Conservation (phyloP, 345 rosid species). For the Ricinus communis region DNA sequence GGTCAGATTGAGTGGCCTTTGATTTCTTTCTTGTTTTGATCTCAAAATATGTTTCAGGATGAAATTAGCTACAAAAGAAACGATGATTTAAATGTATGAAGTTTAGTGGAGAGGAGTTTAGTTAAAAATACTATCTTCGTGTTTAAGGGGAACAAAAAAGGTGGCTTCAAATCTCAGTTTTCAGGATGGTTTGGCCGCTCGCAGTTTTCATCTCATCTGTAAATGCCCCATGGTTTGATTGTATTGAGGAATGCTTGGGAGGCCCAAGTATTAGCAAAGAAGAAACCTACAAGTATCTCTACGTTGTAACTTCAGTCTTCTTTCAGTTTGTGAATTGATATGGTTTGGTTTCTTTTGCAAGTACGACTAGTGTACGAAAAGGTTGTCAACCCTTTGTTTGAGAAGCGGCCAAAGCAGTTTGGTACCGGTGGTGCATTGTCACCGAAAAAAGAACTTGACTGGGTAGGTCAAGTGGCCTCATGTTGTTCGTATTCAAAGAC, state of each 20-base stretch:
- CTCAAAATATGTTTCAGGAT: not conserved
- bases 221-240: not conserved
- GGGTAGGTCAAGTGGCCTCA: slow-evolving; percentile 78
- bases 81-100: not conserved
- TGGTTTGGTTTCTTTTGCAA: not conserved
- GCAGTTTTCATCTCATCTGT: not conserved
- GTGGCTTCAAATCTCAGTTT: not conserved
- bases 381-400: slow-evolving; percentile 67
- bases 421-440: slow-evolving; percentile 89
- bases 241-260: not conserved
- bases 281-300: slow-evolving; percentile 20
- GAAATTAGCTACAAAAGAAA: not conserved
- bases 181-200: not conserved
- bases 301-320: not conserved
- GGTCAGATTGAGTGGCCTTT: not conserved
- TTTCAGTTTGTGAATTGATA: not conserved
- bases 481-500: slow-evolving; percentile 68
- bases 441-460: slow-evolving; percentile 74
- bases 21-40: not conserved
- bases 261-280: slow-evolving; percentile 16
- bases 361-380: slow-evolving; percentile 45
- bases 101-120: not conserved
- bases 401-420: slow-evolving; percentile 81
- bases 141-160: not conserved
- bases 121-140: not conserved